Conservation (phyloP, 1,139 yeast species). For the Kodamaea plutei region DNA sequence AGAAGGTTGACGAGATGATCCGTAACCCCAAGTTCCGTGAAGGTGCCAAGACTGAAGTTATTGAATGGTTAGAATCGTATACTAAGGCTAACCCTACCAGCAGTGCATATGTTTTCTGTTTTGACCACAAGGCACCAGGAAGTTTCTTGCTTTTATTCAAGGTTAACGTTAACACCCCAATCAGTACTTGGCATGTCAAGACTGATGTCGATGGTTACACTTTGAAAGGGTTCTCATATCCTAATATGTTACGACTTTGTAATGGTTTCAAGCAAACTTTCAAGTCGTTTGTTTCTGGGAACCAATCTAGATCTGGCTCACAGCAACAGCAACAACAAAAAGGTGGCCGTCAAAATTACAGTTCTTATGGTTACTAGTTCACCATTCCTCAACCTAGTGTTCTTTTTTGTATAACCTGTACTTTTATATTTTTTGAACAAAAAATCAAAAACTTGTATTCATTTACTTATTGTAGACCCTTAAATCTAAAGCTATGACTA, state of each 20-base stretch:
- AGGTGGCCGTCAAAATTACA: slow-evolving; percentile 20
- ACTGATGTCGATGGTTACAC: slow-evolving; percentile 84
- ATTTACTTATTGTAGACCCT: no score
- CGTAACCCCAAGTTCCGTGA: slow-evolving; percentile 84
- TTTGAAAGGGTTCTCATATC: slow-evolving; percentile 74
- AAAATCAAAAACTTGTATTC: slow-evolving; percentile 1
- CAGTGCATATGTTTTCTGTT: slow-evolving; percentile 88
- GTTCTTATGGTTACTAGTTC: slow-evolving; percentile 28
- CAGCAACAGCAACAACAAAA: no score
- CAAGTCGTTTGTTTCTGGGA: slow-evolving; percentile 25
- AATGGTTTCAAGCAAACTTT: slow-evolving; percentile 82
- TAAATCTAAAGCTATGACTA: no score
- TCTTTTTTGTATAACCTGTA: no score
- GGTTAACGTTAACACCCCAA: slow-evolving; percentile 63
- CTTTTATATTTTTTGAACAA: no score
- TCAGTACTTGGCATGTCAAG: slow-evolving; percentile 86
- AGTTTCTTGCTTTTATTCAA: slow-evolving; percentile 86
- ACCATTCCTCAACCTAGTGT: no score
- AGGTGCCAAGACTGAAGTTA: slow-evolving; percentile 77
- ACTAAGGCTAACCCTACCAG: slow-evolving; percentile 88
- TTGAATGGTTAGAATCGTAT: slow-evolving; percentile 83
- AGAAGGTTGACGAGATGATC: slow-evolving; percentile 79
- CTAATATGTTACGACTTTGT: slow-evolving; percentile 81
- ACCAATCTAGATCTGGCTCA: slow-evolving; percentile 4
- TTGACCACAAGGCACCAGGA: slow-evolving; percentile 89